phyloP scores from a whole-genome alignment of 2,329 filamentous ascomycete genomes.

The Chrysoporthe deuterocubensis region DNA sequence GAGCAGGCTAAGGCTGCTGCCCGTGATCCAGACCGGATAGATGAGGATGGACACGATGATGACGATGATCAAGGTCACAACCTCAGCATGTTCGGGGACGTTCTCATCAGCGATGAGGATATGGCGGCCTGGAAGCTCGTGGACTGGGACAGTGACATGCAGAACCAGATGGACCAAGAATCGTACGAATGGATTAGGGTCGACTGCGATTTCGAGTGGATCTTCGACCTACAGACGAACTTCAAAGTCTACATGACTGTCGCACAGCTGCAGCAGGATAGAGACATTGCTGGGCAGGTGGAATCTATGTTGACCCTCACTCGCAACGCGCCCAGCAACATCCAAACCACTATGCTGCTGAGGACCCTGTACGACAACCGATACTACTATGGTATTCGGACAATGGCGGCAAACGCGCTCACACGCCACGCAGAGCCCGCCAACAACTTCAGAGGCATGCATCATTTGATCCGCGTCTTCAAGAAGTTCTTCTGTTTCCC shows the following conservation, averaged over 20 bases:
- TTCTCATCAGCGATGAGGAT: slow-evolving; percentile 82
- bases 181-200: slow-evolving; percentile 99
- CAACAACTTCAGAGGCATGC: slow-evolving; percentile 77
- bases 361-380: slow-evolving; percentile 88
- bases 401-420: slow-evolving; percentile 79
- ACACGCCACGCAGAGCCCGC: slow-evolving; percentile 73
- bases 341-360: slow-evolving; percentile 87
- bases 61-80: slow-evolving; percentile 68
- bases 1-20: slow-evolving; percentile 69
- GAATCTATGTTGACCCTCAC: slow-evolving; percentile 78
- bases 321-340: slow-evolving; percentile 68
- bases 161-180: slow-evolving; percentile 90
- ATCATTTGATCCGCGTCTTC: slow-evolving; percentile 84
- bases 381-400: slow-evolving; percentile 92
- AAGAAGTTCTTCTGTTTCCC: slow-evolving; percentile 86
- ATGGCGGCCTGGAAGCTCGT: slow-evolving; percentile 80
- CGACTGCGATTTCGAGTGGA: slow-evolving; percentile 98
- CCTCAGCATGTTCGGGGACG: slow-evolving; percentile 89
- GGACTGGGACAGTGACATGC: slow-evolving; percentile 89
- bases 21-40: slow-evolving; percentile 55
- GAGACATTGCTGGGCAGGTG: slow-evolving; percentile 89
- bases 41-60: slow-evolving; percentile 60
- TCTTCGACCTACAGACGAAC: slow-evolving; percentile 78
- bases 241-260: slow-evolving; percentile 98
- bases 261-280: slow-evolving; percentile 94